Base-by-base conservation (phyloP, 805 yeast genomes). In the Nakazawaea holstii region DNA sequence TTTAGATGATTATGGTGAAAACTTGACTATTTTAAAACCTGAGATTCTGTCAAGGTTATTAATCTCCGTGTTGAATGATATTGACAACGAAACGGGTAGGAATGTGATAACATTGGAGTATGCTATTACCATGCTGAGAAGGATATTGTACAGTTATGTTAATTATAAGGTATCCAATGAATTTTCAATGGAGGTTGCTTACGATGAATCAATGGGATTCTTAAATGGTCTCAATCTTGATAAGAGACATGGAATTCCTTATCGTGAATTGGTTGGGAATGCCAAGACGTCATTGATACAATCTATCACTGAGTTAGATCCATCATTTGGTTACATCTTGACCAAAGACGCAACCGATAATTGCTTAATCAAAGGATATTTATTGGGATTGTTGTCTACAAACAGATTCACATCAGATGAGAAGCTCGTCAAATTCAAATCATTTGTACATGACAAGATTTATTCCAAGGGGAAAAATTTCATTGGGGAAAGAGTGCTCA, bases 251-350 rank as follows among this genome's bases (percentile, higher is more conserved):
- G 24, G 24, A 20, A 20, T 20, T 5, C 5, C 24, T 20, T 20
- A 20, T 20, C 5, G 5, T 20, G 24, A 20, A 20, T 20, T 20
- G 24, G 24, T 20, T 20, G 24, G 24, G 5, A 20, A n/a, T 7
- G 13, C 38, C n/a, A 38, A 44, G 32, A 38, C 14, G 11, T 30
- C 13, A 8, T 44, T 44, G 33, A 44, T 44, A 43, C 29, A 39
- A 26, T 13, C 8, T 6, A 10, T 37, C 6, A 9, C 35, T 8
- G 43, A 31, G 17, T 4, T 7, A 4, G 33, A 46, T 28, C 45
- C 44, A 8, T 8, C 27, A 2, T 8, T 45, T 10, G 48, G 33
- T 7, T 6, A 6, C 7, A 11, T n/a, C 2, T 11, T 30, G 7
- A 39, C 39, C 15, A 6, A 15, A 8, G n/a, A 32, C 2, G 35